These are phyloP conservation scores for Starmera quercuum DNA, from an alignment of 805 yeast species.

Conservation along the genomic window DNA sequence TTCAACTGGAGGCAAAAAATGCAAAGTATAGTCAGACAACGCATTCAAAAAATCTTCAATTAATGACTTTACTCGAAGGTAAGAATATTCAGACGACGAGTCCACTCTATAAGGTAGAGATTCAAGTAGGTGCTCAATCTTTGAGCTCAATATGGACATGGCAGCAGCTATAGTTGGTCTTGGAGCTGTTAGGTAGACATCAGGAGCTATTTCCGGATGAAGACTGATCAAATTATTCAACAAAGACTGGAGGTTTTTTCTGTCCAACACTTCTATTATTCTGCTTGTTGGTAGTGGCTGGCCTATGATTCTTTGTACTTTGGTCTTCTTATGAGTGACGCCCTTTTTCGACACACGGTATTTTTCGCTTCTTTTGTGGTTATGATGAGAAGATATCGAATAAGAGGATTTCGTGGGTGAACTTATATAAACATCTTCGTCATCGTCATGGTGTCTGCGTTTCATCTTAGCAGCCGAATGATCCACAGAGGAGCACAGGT, in stretches of 20 bases:
- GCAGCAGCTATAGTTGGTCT: constrained; percentile 48
- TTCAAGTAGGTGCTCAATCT: constrained; percentile 30
- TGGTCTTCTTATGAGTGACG: constrained; percentile 18
- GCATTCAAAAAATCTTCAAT: constrained; percentile 65
- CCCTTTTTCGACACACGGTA: constrained; percentile 5
- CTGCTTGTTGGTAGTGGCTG: constrained; percentile 56
- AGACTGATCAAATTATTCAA: constrained; percentile 43
- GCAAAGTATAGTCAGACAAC: constrained; percentile 65
- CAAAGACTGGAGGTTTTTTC: constrained; percentile 42
- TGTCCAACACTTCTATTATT: constrained; percentile 61
- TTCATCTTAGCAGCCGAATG: no score
- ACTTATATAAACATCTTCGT: constrained; percentile 3
- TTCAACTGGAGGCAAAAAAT: constrained; percentile 67
- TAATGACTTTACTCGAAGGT: constrained; percentile 58
- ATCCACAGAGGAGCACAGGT: no score
- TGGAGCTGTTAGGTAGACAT: constrained; percentile 46
- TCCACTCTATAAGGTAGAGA: constrained; percentile 75
- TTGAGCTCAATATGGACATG: constrained; percentile 36
- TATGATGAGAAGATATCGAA: no score
- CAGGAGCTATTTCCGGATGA: constrained; percentile 55
- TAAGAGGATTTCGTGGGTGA: constrained; percentile 1
- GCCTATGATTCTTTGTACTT: constrained; percentile 34
- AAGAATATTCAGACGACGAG: constrained; percentile 65
- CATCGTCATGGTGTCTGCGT: constrained; percentile 11
- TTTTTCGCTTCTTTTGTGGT: constrained; percentile 6